These are phyloP conservation scores for Amanita muscaria DNA, from an alignment of 768 basidiomycete genomes.

Conservation along the genomic window DNA sequence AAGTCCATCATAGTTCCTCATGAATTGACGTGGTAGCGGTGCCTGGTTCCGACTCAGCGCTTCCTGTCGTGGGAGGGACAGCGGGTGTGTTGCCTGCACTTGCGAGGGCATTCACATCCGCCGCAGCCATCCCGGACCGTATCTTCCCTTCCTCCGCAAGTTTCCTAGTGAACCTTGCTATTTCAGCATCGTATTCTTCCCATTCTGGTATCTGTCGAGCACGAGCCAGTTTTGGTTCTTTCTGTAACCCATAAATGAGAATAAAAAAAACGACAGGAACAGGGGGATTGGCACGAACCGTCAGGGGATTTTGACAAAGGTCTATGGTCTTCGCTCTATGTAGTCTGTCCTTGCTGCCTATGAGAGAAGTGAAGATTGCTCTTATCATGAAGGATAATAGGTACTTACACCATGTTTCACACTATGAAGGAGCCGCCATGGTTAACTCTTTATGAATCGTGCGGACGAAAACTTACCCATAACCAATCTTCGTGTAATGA, in stretches of 20 bases:
- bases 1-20: too few relatives aligned
- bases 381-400: neutral
- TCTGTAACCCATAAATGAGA: slow-evolving; percentile 37
- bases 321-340: slow-evolving; percentile 87
- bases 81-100: slow-evolving; percentile 22
- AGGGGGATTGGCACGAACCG: slow-evolving; percentile 41
- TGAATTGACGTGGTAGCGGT: neutral
- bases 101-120: slow-evolving; percentile 63
- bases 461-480: slow-evolving; percentile 51
- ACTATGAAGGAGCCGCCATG: slow-evolving; percentile 35
- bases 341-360: slow-evolving; percentile 77
- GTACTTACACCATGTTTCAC: slow-evolving; percentile 94
- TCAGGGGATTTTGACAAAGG: slow-evolving; percentile 92
- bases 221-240: slow-evolving; percentile 92
- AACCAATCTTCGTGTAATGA: slow-evolving; percentile 92
- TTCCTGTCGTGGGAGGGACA: neutral
- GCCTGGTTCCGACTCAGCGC: neutral
- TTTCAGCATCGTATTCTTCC: slow-evolving; percentile 90
- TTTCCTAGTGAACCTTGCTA: slow-evolving; percentile 69
- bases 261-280: neutral
- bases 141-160: slow-evolving; percentile 67
- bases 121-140: slow-evolving; percentile 55
- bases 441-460: neutral
- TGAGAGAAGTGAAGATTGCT: slow-evolving; percentile 1
- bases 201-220: slow-evolving; percentile 96